Percentiles rank a stretch among this genome's conserved stretches.
phyloP scores from a whole-genome alignment of 139 green algal genomes.

The Volvox africanus region DNA sequence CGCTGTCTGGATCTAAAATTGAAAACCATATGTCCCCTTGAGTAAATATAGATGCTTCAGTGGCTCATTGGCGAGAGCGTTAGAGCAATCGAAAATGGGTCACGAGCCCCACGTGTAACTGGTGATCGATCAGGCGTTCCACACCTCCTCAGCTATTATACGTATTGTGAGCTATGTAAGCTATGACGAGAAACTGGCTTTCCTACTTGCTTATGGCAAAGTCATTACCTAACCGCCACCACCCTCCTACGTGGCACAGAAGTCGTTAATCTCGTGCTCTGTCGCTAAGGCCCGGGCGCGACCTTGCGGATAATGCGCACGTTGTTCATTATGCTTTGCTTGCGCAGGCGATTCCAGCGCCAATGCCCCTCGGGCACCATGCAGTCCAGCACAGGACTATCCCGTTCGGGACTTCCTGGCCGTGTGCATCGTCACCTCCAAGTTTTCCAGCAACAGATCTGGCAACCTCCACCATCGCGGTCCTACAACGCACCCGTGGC shows the following conservation, averaged over 20 bases:
- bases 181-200: no score
- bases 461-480: background rate
- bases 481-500: background rate
- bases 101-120: slow-evolving; percentile 11
- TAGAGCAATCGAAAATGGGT: background rate
- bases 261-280: background rate
- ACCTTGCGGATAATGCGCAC: no score
- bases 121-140: no score
- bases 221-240: background rate
- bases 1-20: background rate
- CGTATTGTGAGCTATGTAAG: no score
- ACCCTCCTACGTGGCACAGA: background rate
- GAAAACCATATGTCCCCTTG: no score
- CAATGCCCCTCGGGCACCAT: background rate
- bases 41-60: background rate
- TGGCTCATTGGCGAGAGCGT: background rate
- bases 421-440: background rate
- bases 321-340: background rate
- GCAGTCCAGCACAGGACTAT: background rate
- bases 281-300: no score
- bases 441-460: background rate
- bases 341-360: background rate
- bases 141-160: no score
- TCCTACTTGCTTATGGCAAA: no score
- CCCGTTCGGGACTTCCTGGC: background rate